Evolutionary conservation across 2,329 filamentous ascomycete species (phyloP).

Genomic region (Epichloe brachyelytri): DNA sequence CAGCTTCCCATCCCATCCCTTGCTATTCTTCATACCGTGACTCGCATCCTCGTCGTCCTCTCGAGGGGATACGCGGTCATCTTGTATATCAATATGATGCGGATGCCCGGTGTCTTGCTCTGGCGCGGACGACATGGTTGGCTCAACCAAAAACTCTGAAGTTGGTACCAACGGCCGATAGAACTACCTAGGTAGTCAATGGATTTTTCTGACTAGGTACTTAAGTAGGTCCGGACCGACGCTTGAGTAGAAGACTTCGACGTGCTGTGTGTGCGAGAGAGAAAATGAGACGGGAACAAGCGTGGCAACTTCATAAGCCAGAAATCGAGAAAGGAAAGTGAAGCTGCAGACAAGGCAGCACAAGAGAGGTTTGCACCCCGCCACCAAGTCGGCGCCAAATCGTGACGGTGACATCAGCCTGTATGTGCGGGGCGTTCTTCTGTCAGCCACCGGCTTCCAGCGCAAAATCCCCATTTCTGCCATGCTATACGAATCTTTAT

Average conservation of each 20-base stretch:
- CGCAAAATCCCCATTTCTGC: not conserved
- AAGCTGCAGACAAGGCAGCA: not conserved
- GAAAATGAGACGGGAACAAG: not conserved
- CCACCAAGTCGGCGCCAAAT: not conserved
- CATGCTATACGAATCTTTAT: too few relatives aligned
- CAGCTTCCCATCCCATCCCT: constrained; percentile 76
- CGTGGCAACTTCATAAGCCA: not conserved
- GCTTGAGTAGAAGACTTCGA: not conserved
- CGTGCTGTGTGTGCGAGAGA: not conserved
- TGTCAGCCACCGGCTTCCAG: not conserved
- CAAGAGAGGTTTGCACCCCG: not conserved
- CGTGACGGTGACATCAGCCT: constrained; percentile 2
- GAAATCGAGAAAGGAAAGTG: too few relatives aligned
- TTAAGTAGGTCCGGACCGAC: not conserved
- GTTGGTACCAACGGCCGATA: not conserved
- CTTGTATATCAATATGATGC: constrained; percentile 37
- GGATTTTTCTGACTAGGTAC: not conserved
- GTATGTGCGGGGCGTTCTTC: not conserved
- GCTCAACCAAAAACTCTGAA: not conserved
- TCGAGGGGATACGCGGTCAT: constrained; percentile 26
- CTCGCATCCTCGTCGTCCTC: constrained; percentile 28
- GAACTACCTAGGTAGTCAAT: not conserved
- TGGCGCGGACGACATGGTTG: constrained; percentile 18
- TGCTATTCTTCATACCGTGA: constrained; percentile 42
- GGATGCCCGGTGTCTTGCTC: constrained; percentile 24